Base-by-base conservation (phyloP, 306 rosid species). In the Quercus engelmannii region DNA sequence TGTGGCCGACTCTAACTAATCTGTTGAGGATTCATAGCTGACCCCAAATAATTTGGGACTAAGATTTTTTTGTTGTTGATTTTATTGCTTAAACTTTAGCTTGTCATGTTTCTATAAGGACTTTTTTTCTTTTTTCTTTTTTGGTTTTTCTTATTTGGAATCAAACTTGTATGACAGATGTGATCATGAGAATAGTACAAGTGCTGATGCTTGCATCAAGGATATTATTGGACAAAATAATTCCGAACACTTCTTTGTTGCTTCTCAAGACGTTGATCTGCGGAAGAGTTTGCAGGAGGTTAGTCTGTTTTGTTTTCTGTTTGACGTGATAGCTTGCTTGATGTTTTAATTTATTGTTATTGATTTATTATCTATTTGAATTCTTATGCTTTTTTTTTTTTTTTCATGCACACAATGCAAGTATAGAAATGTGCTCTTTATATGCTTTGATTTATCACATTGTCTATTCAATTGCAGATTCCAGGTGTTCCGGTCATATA, bases 401-500 rank as follows among this genome's bases (percentile, higher is more conserved):
- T 15, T 2, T 17, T 65, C 2, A 6, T 31, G 20, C 20, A 3
- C 43, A 20, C 23, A 31, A 17, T 21, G 35, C 21, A 65, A 30
- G 3, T 38, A 38, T 38, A 7, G 46, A 64, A 28, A 28, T 26
- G 4, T 15, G 11, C 20, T 31, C 12, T 64, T 30, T 38, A 64
- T 41, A 64, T 30, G 73, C 56, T 73, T 71, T 31, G 19, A 28
- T 79, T 69, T 18, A 43, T 56, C 35, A 28, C 59, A 20, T 19
- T 31, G 33, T 71, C 25, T 46, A 54, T 74, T 19, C 51, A 55
- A 43, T 57, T 43, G 74, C 86, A 94, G 98, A 80, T 92, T 68
- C 93, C 97, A 58, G 97, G 98, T 33, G 97, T 94, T 54, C 98
- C 97, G 21, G 77, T 89, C 79, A 73, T 94, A 72, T 92, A 17